phyloP scores from a whole-genome alignment of 805 yeast species.

The Cyberlindnera xishuangbannaensis region DNA sequence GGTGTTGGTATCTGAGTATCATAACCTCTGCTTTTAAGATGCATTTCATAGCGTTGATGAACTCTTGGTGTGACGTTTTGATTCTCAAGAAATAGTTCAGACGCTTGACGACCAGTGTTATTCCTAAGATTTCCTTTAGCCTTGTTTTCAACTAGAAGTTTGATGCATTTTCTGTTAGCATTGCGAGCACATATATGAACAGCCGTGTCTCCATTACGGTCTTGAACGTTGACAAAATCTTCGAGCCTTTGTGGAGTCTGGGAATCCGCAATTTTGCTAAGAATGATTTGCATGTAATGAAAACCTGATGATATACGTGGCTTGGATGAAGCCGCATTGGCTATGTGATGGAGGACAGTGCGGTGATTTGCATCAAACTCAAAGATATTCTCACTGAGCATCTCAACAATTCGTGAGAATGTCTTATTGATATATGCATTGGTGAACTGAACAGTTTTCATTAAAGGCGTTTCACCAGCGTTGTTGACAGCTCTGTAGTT shows the following conservation, averaged over 20 bases:
- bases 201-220: conserved; percentile 74
- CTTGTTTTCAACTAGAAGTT: conserved; percentile 42
- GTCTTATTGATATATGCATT: conserved; percentile 79
- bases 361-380: conserved; percentile 68
- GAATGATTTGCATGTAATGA: conserved; percentile 71
- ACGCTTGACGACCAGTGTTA: conserved; percentile 23
- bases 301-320: conserved; percentile 73
- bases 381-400: conserved; percentile 70
- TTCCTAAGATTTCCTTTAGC: conserved; percentile 42
- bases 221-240: conserved; percentile 58
- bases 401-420: conserved; percentile 71
- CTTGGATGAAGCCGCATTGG: conserved; percentile 58
- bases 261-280: conserved; percentile 65
- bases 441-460: conserved; percentile 80
- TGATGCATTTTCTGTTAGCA: conserved; percentile 46
- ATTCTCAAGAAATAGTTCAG: conserved; percentile 24
- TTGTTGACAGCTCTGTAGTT: conserved; percentile 53
- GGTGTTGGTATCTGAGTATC: conserved; percentile 9
- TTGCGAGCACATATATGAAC: conserved; percentile 66
- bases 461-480: conserved; percentile 81
- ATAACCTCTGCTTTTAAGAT: conserved; percentile 12
- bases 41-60: conserved; percentile 22
- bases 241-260: conserved; percentile 57
- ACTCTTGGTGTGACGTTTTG: conserved; percentile 20
- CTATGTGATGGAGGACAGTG: conserved; percentile 83